Evolutionary conservation across 352 stramenopile species (phyloP).

Genomic region (Globisporangium radiosum): DNA sequence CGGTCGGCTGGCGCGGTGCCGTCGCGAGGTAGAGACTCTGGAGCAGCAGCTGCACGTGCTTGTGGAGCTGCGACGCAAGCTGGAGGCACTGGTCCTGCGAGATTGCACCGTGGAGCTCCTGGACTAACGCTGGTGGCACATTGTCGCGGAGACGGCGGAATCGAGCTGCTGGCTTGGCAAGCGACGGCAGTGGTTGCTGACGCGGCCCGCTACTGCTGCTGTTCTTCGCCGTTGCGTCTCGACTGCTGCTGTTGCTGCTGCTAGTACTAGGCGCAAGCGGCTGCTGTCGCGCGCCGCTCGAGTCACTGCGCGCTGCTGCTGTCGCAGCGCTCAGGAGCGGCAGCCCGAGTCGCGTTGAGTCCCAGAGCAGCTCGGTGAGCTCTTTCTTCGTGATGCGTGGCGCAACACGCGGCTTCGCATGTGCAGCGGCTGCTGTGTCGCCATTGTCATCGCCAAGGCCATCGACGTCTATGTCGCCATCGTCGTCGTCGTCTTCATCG

Average conservation of each 20-base stretch:
- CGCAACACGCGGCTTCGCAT: conserved; percentile 16
- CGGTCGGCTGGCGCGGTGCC: too few species aligned
- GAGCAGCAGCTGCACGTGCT: conserved; percentile 76
- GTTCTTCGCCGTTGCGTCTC: background rate
- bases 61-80: conserved; percentile 84
- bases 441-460: conserved; percentile 47
- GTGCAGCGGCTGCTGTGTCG: conserved; percentile 6
- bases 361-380: conserved; percentile 72
- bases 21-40: conserved; percentile 22
- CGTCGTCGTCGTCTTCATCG: conserved; percentile 13
- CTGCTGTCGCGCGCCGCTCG: too few species aligned
- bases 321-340: conserved; percentile 2
- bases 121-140: background rate
- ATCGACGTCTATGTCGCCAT: background rate
- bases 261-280: too few species aligned
- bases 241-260: too few species aligned
- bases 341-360: conserved; percentile 67
- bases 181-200: background rate
- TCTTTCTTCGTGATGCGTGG: conserved; percentile 76
- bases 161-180: background rate
- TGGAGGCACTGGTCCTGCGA: conserved; percentile 72
- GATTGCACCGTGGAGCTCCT: conserved; percentile 30
- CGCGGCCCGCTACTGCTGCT: background rate
- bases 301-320: background rate
- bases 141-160: conserved; percentile 1